A percentile compares a stretch with the other conserved stretches of the same genome.
phyloP scores from a whole-genome alignment of 78 protist genomes.

The Isochrysis galbana region DNA sequence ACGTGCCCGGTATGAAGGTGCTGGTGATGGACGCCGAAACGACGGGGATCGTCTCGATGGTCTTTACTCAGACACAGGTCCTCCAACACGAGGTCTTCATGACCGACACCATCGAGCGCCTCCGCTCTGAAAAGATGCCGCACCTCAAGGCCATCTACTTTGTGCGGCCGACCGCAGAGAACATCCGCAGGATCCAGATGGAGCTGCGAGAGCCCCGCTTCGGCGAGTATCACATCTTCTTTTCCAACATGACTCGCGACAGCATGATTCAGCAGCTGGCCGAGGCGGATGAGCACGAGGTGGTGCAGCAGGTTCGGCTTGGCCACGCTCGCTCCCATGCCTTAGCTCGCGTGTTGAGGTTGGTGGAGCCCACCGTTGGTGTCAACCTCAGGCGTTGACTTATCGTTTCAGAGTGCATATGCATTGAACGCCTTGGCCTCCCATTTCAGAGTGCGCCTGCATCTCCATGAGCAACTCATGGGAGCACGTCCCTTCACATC shows the following conservation, averaged over 20 bases:
- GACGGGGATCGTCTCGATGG: constrained; percentile 81
- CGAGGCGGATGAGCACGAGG: constrained; percentile 82
- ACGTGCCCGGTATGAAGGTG: constrained; percentile 82
- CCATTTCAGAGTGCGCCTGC: no score
- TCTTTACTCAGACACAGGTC: constrained; percentile 79
- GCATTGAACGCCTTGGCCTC: no score
- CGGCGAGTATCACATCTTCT: constrained; percentile 83
- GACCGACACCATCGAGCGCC: constrained; percentile 75
- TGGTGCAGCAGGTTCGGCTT: constrained; percentile 56
- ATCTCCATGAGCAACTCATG: no score
- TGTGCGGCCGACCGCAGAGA: constrained; percentile 84
- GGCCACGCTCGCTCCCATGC: no score
- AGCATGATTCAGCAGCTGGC: constrained; percentile 74
- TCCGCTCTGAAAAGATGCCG: constrained; percentile 64
- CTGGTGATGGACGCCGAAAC: constrained; percentile 87
- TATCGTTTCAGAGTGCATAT: no score
- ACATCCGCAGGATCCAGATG: constrained; percentile 46
- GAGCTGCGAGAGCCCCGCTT: constrained; percentile 79
- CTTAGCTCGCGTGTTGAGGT: no score
- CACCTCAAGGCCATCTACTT: constrained; percentile 82
- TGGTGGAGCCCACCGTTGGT: no score
- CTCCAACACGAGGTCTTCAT: constrained; percentile 88
- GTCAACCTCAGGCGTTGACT: no score
- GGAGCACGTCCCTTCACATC: no score
- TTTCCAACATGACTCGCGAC: constrained; percentile 72